Conservation (phyloP, 805 yeast genomes). For the Isabelozyma rhagii region DNA sequence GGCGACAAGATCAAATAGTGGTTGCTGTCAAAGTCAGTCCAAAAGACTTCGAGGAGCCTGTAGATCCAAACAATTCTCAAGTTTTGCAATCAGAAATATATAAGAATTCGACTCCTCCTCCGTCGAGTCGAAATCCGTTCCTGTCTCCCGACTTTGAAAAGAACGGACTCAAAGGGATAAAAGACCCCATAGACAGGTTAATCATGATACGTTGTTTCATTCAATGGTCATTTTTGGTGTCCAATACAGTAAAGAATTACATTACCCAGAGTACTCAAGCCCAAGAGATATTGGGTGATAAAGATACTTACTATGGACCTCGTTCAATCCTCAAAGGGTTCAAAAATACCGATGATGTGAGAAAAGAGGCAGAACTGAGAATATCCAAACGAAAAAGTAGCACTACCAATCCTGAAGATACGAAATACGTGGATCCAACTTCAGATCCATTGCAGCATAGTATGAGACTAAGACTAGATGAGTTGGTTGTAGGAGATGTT, state of each 20-base stretch:
- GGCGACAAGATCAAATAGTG: constrained; percentile 24
- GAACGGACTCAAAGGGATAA: constrained; percentile 29
- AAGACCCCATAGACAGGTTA: constrained; percentile 29
- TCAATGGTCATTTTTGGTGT: constrained; percentile 33
- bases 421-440: constrained; percentile 35
- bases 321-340: constrained; percentile 35
- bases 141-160: constrained; percentile 24
- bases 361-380: constrained; percentile 28
- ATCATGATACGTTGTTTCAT: constrained; percentile 32
- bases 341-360: constrained; percentile 25
- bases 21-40: neutral
- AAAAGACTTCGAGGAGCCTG: constrained; percentile 11
- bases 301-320: constrained; percentile 34
- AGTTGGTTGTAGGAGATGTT: constrained; percentile 35
- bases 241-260: constrained; percentile 24
- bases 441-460: constrained; percentile 34
- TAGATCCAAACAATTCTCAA: constrained; percentile 22
- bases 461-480: constrained; percentile 30
- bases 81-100: constrained; percentile 5
- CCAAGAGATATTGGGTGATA: constrained; percentile 38
- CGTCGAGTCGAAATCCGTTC: constrained; percentile 13
- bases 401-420: constrained; percentile 2
- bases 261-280: constrained; percentile 19
- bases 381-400: constrained; percentile 20
- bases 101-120: constrained; percentile 2